Base-by-base conservation (phyloP, 2,329 filamentous ascomycete genomes). In the Fusarium cyanostomum region DNA sequence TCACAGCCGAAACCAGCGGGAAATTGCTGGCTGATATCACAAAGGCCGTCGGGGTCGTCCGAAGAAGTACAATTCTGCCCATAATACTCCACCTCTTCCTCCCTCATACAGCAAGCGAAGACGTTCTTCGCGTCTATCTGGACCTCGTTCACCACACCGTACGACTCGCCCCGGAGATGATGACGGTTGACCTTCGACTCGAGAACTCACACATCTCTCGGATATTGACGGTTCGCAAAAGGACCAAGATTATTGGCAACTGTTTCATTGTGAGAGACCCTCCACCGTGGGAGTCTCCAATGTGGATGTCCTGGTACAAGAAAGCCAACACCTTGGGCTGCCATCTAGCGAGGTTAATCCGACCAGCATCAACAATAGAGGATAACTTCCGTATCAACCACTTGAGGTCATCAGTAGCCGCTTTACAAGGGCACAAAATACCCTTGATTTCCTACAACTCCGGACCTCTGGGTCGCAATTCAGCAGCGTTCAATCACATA, bases 371-470 rank as follows among this genome's bases (percentile, higher is more conserved):
- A 4, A 80, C 77, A 2, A 78, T 86, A n/a, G 80, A 85, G 12
- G 89, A 92, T 65, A 89, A 90, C 59, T 84, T 87, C 46, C 83
- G 84, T 4, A 81, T 90, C 13, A 79, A 84, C 28, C 78, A 80
- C 10, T 81, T 91, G 26, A 82, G 83, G 56, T 79, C 81, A 31
- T 78, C 79, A 13, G 77, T 87, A 5, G 76, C 78, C 42, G 74
- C 74, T 11, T 71, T 82, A 4, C 60, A 67, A 9, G 77, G 78
- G 1, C 75, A 77, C 0, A 75, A 76, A 7, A 74, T 87, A 12
- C 85, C 87, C 0, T 56, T 90, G 1, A 85, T 89, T 18, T 82
- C 84, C 9, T 90, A 88, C 74, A 91, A 90, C 65, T 87, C 86
- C 1, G 89, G 89, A 0, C 73, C 78, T 7, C 75, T 85, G 5